phyloP scores from a whole-genome alignment of 140 eudicot species.

The Ambrosia hybrid region DNA sequence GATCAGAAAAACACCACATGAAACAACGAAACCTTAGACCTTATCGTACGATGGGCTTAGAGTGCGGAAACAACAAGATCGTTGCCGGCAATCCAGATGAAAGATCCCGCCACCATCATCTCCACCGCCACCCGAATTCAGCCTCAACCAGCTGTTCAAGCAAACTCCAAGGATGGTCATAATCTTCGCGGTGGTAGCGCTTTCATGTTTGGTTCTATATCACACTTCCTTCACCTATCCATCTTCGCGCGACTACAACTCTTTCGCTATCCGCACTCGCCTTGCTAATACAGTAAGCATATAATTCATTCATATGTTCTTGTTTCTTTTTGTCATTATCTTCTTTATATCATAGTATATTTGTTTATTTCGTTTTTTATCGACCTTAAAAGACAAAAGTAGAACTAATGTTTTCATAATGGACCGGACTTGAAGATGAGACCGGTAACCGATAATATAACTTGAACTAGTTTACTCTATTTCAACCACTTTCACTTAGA shows the following conservation, averaged over 20 bases:
- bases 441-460: no score
- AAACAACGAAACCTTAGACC: constrained; percentile 27
- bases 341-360: no score
- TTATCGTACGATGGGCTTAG: constrained; percentile 24
- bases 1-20: constrained; percentile 22
- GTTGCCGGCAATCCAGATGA: constrained; percentile 8
- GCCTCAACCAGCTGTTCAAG: constrained; percentile 14
- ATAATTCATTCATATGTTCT: neutral
- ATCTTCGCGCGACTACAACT: constrained; percentile 20
- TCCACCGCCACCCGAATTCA: constrained; percentile 15
- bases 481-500: neutral
- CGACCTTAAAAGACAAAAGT: no score
- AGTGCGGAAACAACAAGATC: constrained; percentile 22
- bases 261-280: neutral
- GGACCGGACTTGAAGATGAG: neutral
- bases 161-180: constrained; percentile 33
- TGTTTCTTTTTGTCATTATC: neutral
- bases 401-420: neutral
- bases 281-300: constrained; percentile 21
- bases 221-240: constrained; percentile 16
- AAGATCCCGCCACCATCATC: neutral
- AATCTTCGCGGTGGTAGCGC: constrained; percentile 30
- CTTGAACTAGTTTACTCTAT: neutral
- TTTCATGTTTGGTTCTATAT: constrained; percentile 29
- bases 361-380: no score